Evolutionary conservation across 805 yeast species (phyloP), one percentile per base, ranked within the genome.

Genomic region (Cephaloascus fragrans): DNA sequence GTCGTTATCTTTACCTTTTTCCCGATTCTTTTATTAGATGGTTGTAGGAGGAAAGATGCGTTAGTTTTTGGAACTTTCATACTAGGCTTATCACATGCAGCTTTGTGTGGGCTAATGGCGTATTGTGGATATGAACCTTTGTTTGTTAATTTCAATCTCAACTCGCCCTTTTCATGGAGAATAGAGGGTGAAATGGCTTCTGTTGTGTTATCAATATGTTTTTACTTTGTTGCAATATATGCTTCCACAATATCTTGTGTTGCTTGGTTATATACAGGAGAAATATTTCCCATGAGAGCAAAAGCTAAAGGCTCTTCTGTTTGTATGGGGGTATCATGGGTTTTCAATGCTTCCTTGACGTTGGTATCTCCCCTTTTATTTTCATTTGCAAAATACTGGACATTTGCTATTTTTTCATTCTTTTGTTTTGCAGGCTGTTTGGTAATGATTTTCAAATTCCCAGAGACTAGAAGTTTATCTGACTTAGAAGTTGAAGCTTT

Each of bases 181-280:
- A 46, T 69, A 4, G 44, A 53, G 19, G 61, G 61, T 2, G 47
- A 53, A 3, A 60, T 69, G 3, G 77, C 76, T 0, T 60, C 73
- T 0, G 42, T 59, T 2, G 53, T 68, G 1, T 46, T 76, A 33
- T 72, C 74, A 0, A 48, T 73, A 3, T 64, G 71, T 33, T 62
- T 67, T 32, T 51, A 70, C 36, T 55, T 69, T 36, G 68, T 69
- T 19, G 67, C 75, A 3, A 56, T 73, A 0, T 69, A 66, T 48
- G 61, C 77, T 1, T 50, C 73, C 1, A 61, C 75, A 1, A 52
- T 75, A 12, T 55, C 69, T 1, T 62, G 76, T 34, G 65, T 65
- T 3, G 64, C 75, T 26, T 67, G 72, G 73, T 50, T 75, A 17
- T 74, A 71, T 47, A 62, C 73, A 3, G 63, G 67, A 37, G 81